Conservation (phyloP, 179 eudicot species). For the Camellia oleifera region DNA sequence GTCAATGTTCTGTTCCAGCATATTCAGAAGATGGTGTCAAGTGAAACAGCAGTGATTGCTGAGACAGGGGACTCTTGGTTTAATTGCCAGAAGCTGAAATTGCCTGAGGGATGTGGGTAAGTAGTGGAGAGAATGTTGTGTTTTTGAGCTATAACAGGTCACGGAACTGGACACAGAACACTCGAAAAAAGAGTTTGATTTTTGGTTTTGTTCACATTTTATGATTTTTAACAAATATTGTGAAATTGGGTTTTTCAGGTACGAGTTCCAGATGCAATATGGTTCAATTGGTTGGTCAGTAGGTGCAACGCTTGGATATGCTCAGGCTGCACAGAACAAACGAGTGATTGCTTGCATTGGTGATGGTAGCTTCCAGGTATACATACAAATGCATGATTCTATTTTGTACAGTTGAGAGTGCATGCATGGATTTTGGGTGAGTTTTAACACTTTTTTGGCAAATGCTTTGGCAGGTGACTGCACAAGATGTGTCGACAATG, state of each 20-base stretch:
- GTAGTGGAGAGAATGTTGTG: conserved; percentile 14
- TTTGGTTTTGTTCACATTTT: background rate
- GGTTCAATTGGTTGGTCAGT: conserved; percentile 95
- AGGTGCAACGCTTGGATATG: conserved; percentile 90
- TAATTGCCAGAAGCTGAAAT: conserved; percentile 65
- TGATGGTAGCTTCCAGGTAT: conserved; percentile 72
- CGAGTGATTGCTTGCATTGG: conserved; percentile 88
- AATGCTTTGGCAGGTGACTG: conserved; percentile 42
- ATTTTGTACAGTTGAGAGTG: background rate
- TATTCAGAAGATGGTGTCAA: conserved; percentile 52
- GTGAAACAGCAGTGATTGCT: conserved; percentile 66
- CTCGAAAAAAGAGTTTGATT: background rate
- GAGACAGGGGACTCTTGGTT: conserved; percentile 88
- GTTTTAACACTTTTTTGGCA: background rate
- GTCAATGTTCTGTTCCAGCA: conserved; percentile 65
- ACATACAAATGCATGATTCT: background rate
- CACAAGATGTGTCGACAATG: conserved; percentile 73
- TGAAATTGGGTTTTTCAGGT: conserved; percentile 60
- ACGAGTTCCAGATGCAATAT: conserved; percentile 84
- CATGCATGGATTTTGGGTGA: no score
- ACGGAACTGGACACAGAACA: no score
- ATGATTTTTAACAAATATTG: conserved; percentile 13
- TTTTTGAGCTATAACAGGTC: no score
- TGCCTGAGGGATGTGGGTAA: conserved; percentile 72
- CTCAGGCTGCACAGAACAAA: conserved; percentile 69